Conservation (phyloP, 2,329 filamentous ascomycete genomes). For the Zymoseptoria tritici region DNA sequence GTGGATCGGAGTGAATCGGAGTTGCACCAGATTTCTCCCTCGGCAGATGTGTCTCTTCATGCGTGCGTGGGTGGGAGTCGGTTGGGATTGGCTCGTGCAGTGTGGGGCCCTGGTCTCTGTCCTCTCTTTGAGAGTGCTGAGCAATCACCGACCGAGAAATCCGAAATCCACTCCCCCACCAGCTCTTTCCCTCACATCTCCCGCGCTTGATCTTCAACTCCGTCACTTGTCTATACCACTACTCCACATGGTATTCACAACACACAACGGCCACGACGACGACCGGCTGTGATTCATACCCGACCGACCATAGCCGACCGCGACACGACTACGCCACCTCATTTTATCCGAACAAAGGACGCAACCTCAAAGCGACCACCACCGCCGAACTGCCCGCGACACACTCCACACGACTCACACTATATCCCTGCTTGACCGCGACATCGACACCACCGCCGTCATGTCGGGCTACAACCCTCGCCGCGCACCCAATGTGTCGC, state of each 20-base stretch:
- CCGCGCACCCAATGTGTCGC: conserved; percentile 77
- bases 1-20: too few relatives aligned
- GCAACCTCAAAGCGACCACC: not conserved
- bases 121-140: not conserved
- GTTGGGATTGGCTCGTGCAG: not conserved
- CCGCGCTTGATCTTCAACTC: not conserved
- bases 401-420: not conserved
- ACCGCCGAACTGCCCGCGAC: not conserved
- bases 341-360: conserved; percentile 1
- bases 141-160: not conserved
- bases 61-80: too few relatives aligned
- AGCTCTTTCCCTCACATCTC: too few relatives aligned
- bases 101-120: not conserved
- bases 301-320: not conserved
- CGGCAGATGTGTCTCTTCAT: too few relatives aligned
- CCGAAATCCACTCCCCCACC: too few relatives aligned
- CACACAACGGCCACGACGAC: not conserved
- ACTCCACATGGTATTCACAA: not conserved
- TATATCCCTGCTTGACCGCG: not conserved
- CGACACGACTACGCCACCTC: not conserved
- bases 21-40: too few relatives aligned
- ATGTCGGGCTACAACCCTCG: conserved; percentile 68
- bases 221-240: not conserved
- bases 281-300: not conserved
- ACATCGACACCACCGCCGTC: not conserved